Evolutionary conservation across 257 asterid species (phyloP).

Genomic region (Solanum medicagineum): DNA sequence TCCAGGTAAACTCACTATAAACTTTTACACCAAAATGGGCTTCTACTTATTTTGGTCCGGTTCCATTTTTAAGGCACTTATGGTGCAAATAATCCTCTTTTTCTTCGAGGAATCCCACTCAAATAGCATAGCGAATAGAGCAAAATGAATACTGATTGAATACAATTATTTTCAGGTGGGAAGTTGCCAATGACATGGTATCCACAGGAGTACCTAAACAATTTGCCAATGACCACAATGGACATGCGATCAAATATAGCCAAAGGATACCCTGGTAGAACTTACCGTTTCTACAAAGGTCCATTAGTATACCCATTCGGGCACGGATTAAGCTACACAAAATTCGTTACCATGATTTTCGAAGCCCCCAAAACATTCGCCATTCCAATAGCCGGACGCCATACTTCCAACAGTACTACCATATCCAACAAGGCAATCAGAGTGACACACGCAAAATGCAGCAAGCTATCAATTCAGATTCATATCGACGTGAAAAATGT

Average conservation of each 20-base stretch:
- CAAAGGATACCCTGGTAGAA: slow-evolving; percentile 59
- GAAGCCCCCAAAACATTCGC: slow-evolving; percentile 42
- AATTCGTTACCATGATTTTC: slow-evolving; percentile 32
- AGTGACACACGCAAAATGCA: slow-evolving; percentile 54
- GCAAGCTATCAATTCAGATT: slow-evolving; percentile 22
- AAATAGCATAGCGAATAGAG: not conserved
- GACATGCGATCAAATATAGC: slow-evolving; percentile 53
- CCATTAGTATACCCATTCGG: slow-evolving; percentile 66
- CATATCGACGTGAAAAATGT: slow-evolving; percentile 41
- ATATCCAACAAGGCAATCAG: slow-evolving; percentile 27
- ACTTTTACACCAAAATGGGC: not conserved
- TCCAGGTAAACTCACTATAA: slow-evolving; percentile 35
- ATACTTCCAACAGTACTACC: slow-evolving; percentile 20
- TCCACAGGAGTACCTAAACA: slow-evolving; percentile 56
- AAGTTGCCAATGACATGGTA: slow-evolving; percentile 94
- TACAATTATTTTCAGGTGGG: slow-evolving; percentile 31
- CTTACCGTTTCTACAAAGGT: slow-evolving; percentile 69
- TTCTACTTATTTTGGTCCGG: too few relatives aligned
- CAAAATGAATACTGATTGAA: not conserved
- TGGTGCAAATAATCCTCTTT: too few relatives aligned
- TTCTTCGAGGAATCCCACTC: too few relatives aligned
- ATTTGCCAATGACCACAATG: slow-evolving; percentile 68
- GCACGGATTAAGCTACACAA: slow-evolving; percentile 75
- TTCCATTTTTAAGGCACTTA: too few relatives aligned
- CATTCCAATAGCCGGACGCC: slow-evolving; percentile 48